phyloP scores from a whole-genome alignment of 192 early-diverging fungal genomes.

The Dissophora ornata region DNA sequence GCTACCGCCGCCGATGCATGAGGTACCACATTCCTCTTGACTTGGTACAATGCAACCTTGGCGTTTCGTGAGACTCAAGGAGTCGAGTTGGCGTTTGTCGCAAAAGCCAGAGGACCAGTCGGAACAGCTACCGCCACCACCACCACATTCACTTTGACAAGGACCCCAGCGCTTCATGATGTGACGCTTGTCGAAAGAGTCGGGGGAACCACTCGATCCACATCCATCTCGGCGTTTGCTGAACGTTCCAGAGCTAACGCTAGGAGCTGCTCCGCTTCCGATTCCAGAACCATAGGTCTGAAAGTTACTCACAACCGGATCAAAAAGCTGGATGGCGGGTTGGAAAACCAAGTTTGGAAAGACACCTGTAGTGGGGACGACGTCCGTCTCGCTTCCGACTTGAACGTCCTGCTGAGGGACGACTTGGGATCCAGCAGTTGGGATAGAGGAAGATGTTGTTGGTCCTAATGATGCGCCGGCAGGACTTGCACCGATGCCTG shows the following conservation, averaged over 20 bases:
- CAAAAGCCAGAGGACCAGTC: neutral
- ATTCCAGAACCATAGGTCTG: neutral
- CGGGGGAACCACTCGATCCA: no score
- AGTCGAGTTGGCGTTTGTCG: constrained; percentile 1
- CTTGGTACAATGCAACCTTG: no score
- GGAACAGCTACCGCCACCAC: neutral
- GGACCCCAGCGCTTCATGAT: no score
- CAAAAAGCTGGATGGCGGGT: constrained; percentile 22
- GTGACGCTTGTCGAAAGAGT: no score
- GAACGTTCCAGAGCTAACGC: no score
- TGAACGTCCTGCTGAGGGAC: constrained; percentile 9
- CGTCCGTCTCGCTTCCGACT: constrained; percentile 15
- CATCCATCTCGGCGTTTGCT: no score
- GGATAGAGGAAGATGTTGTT: neutral
- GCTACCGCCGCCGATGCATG: no score
- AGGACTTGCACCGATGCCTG: neutral
- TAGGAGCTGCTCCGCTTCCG: no score
- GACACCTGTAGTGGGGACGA: constrained; percentile 26
- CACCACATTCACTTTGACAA: no score
- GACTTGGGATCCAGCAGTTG: neutral
- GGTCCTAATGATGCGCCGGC: no score
- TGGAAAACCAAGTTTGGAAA: constrained; percentile 25
- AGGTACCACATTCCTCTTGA: no score
- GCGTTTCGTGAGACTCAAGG: no score
- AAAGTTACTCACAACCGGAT: constrained; percentile 15